Evolutionary conservation across 2,329 filamentous ascomycete genomes (phyloP), one percentile per base, ranked within the genome.

Genomic region (Neoascochyta sp.): DNA sequence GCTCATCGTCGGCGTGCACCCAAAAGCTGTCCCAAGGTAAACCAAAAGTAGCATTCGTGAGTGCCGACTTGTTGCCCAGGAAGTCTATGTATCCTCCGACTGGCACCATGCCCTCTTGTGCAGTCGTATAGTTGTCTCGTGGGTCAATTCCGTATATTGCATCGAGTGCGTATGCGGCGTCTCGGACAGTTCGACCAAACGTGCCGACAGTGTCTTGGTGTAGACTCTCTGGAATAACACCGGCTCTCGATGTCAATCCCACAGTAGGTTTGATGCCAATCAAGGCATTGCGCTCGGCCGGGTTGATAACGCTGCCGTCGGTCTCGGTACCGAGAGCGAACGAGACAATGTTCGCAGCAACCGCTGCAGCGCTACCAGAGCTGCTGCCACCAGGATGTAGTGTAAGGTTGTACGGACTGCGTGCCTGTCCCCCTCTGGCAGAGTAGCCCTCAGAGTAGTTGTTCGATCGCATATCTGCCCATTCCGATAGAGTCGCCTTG

Each of bases 201-300:
- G 73, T 67, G 2, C 83, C 84, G 0, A 87, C 74, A 0, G 75
- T 79, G 48, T 88, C 84, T 47, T 83, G 79, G 47, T 83, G 76
- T 33, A 74, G 65, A 8, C 71, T 75, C 50, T 83, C 80, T 0
- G 83, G 84, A 18, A 88, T 56, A 0, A 70, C 66, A 2, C 65
- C 65, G 16, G 54, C 55, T 22, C 81, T 67, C 7, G 81, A 85
- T 0, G 81, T 86, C 28, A 86, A 59, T 0, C 83, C 83, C 5
- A 87, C 80, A 1, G 82, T 87, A 2, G 83, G 82, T 62, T 87
- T 88, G 56, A 88, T 74, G 3, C 83, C 83, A 2, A 87, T 81
- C 2, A 88, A 54, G 2, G 70, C 73, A 50, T 83, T 85, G 4
- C 80, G 67, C 54, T 81, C 75, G 1, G 83, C 81, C 1, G 84